These are phyloP conservation scores for Begonia fuchsioides DNA, from an alignment of 306 rosid genomes.

Conservation along the genomic window DNA sequence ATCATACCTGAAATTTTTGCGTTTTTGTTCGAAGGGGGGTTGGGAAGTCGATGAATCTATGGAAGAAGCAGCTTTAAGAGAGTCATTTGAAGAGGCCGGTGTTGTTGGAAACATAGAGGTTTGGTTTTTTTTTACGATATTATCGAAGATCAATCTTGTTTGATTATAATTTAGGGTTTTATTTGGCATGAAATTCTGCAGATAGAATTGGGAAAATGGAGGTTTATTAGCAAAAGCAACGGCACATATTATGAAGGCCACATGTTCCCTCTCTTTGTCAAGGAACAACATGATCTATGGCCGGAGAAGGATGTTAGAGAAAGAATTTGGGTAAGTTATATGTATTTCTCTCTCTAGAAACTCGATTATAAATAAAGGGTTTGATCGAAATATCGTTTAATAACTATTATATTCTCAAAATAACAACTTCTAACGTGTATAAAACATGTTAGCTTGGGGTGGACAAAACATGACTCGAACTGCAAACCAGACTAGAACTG, in stretches of 20 bases:
- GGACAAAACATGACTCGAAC: too few relatives aligned
- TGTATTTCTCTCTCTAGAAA: constrained; percentile 91
- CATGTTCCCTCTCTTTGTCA: too few relatives aligned
- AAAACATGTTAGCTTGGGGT: too few relatives aligned
- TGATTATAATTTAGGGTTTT: neutral
- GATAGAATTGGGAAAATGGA: constrained; percentile 84
- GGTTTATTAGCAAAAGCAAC: constrained; percentile 71
- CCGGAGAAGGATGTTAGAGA: too few relatives aligned
- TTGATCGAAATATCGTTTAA: too few relatives aligned
- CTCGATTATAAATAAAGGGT: too few relatives aligned
- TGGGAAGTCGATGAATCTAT: constrained; percentile 96
- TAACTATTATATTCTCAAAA: too few relatives aligned
- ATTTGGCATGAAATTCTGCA: constrained; percentile 11
- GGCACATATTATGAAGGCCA: constrained; percentile 83
- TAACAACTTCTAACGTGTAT: too few relatives aligned
- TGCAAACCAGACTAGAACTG: too few relatives aligned
- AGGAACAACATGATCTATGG: too few relatives aligned
- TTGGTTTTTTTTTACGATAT: neutral
- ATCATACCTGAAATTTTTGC: neutral
- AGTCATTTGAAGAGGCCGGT: constrained; percentile 93
- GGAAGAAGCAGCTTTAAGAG: constrained; percentile 87
- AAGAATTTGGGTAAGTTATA: too few relatives aligned
- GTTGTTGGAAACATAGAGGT: constrained; percentile 80
- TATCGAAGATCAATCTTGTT: too few relatives aligned
- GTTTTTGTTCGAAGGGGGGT: constrained; percentile 41